Evolutionary conservation across 352 stramenopile species (phyloP).

Genomic region (Phytophthora multivora): DNA sequence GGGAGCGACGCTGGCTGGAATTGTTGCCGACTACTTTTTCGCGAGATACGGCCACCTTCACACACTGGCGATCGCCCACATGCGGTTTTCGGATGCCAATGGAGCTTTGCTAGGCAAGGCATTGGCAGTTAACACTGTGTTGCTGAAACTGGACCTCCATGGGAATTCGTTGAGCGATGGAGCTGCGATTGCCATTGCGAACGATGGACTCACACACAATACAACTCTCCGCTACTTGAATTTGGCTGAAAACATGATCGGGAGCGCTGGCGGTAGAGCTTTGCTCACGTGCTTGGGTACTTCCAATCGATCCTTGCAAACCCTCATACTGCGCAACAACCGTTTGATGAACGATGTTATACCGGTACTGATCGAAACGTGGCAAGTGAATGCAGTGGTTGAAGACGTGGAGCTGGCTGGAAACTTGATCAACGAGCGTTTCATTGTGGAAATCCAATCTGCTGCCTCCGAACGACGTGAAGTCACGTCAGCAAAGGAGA

Average conservation of each 20-base stretch:
- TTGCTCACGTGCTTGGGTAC: slow-evolving; percentile 49
- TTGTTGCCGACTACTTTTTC: slow-evolving; percentile 80
- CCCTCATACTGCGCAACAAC: slow-evolving; percentile 69
- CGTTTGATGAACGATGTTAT: slow-evolving; percentile 61
- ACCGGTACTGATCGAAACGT: slow-evolving; percentile 26
- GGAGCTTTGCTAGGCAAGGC: slow-evolving; percentile 44
- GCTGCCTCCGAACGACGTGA: slow-evolving; percentile 38
- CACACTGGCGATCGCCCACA: slow-evolving; percentile 46
- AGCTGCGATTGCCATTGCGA: slow-evolving; percentile 45
- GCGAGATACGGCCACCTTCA: slow-evolving; percentile 63
- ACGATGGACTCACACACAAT: slow-evolving; percentile 46
- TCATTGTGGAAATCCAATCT: slow-evolving; percentile 32
- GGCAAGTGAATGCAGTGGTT: slow-evolving; percentile 49
- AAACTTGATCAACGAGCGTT: slow-evolving; percentile 60
- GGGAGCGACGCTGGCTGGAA: slow-evolving; percentile 36
- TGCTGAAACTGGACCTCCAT: slow-evolving; percentile 60
- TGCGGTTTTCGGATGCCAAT: slow-evolving; percentile 49
- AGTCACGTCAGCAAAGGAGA: slow-evolving; percentile 17
- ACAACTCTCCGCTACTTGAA: slow-evolving; percentile 53
- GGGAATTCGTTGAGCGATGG: slow-evolving; percentile 58
- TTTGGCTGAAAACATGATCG: slow-evolving; percentile 64
- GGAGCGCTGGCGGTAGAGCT: slow-evolving; percentile 48
- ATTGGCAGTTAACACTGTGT: slow-evolving; percentile 62
- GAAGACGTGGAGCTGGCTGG: slow-evolving; percentile 51
- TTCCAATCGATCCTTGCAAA: slow-evolving; percentile 44